phyloP scores from a whole-genome alignment of 2,329 filamentous ascomycete genomes.

The Botrytis porri region DNA sequence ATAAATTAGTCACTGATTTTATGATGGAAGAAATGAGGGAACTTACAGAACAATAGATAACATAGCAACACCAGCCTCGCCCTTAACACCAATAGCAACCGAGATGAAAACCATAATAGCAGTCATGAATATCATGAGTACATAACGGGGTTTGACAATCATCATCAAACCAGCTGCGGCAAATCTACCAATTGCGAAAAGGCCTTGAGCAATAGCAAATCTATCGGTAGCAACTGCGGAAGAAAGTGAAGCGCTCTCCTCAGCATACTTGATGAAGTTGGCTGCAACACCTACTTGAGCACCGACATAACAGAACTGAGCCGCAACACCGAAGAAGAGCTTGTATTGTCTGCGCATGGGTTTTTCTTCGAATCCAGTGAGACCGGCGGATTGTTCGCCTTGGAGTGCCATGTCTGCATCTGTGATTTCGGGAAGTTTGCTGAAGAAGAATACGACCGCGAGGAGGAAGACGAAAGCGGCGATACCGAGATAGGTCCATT shows the following conservation, averaged over 20 bases:
- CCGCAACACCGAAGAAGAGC: conserved; percentile 69
- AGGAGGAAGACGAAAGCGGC: conserved; percentile 70
- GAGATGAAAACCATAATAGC: conserved; percentile 57
- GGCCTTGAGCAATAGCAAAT: conserved; percentile 67
- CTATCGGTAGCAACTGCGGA: conserved; percentile 59
- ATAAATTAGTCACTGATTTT: not conserved
- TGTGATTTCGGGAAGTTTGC: conserved; percentile 57
- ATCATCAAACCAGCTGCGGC: conserved; percentile 59
- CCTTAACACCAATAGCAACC: conserved; percentile 42
- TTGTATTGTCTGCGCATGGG: conserved; percentile 42
- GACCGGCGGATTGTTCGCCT: conserved; percentile 37
- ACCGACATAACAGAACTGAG: conserved; percentile 78
- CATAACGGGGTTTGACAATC: conserved; percentile 63
- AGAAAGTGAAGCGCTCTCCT: conserved; percentile 36
- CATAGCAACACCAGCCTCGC: conserved; percentile 54
- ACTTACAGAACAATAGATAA: conserved; percentile 59
- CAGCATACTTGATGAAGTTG: conserved; percentile 20
- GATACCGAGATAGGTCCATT: conserved; percentile 80
- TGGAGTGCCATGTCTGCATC: conserved; percentile 48
- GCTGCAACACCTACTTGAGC: conserved; percentile 28
- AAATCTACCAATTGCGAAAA: conserved; percentile 74
- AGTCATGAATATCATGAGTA: conserved; percentile 58
- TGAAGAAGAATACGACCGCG: conserved; percentile 65
- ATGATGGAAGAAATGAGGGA: not conserved
- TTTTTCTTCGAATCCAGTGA: conserved; percentile 24